Percentiles rank a stretch among this genome's conserved stretches.
phyloP scores from a whole-genome alignment of 352 stramenopile genomes.

The Globisporangium carolinianum region DNA sequence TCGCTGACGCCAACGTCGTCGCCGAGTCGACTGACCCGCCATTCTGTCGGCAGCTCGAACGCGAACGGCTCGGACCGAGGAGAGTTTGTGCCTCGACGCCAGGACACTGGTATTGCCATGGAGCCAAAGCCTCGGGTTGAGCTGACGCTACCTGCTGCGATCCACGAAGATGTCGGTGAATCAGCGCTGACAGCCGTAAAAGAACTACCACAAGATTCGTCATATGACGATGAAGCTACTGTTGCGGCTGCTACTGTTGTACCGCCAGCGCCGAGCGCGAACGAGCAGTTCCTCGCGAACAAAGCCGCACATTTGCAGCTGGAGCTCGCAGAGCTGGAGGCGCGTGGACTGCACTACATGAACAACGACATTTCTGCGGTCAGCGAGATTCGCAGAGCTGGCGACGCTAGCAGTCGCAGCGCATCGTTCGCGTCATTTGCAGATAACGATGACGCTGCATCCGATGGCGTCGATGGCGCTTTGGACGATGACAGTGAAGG shows the following conservation, averaged over 20 bases:
- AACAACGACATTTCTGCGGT: not conserved
- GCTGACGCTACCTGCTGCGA: not conserved
- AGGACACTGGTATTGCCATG: conserved; percentile 2
- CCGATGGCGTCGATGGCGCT: not conserved
- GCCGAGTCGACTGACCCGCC: conserved; percentile 5
- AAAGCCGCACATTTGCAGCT: conserved; percentile 25
- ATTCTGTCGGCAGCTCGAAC: not conserved
- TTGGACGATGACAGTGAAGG: not conserved
- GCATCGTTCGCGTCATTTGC: not conserved
- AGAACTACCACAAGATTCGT: no score
- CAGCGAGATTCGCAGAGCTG: not conserved
- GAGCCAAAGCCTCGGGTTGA: not conserved
- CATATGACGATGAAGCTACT: no score
- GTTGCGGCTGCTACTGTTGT: no score
- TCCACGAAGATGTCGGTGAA: conserved; percentile 4
- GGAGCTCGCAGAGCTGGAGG: conserved; percentile 17
- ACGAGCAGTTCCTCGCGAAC: conserved; percentile 24
- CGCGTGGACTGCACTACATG: not conserved
- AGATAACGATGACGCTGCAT: not conserved
- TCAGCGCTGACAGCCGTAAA: not conserved
- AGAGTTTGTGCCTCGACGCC: not conserved
- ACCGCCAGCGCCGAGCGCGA: conserved; percentile 6
- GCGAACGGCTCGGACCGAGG: not conserved
- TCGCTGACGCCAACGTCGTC: conserved; percentile 7
- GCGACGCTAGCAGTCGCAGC: no score